Percentiles rank a stretch among this genome's conserved stretches.
These are phyloP conservation scores for Sclerotinia spermophila DNA, from an alignment of 2,329 filamentous ascomycete species.

Conservation along the genomic window DNA sequence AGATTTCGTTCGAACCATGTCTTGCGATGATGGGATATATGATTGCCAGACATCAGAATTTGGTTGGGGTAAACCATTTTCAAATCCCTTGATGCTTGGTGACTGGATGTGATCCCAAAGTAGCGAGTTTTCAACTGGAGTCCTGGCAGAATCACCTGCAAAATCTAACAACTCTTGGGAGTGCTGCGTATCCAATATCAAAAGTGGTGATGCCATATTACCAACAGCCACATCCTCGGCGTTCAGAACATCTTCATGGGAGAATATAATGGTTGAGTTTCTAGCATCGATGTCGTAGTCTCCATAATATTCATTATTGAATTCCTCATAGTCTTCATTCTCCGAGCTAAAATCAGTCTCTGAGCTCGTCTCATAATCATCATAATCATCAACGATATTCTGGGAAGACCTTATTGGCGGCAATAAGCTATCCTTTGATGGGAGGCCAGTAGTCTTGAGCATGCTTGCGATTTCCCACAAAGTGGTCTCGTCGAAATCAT, in stretches of 20 bases:
- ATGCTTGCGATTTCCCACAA: conserved; percentile 62
- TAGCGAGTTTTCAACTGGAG: conserved; percentile 15
- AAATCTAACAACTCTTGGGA: not conserved
- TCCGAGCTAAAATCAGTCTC: conserved; percentile 25
- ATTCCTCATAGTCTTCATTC: conserved; percentile 11
- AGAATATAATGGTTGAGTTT: conserved; percentile 12
- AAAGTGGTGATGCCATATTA: not conserved
- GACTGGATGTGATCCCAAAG: conserved; percentile 23
- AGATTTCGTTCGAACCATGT: conserved; percentile 23
- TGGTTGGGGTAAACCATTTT: conserved; percentile 29
- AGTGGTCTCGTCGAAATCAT: conserved; percentile 55
- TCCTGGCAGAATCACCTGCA: not conserved
- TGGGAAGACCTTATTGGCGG: conserved; percentile 29
- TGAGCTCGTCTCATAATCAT: conserved; percentile 15
- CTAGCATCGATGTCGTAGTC: not conserved
- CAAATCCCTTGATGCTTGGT: not conserved
- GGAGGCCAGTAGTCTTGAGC: conserved; percentile 50
- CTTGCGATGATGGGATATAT: conserved; percentile 24
- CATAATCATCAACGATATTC: conserved; percentile 28
- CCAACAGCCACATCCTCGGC: conserved; percentile 6
- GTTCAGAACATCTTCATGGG: not conserved
- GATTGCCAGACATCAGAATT: conserved; percentile 26
- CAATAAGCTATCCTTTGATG: conserved; percentile 50
- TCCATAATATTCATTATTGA: not conserved
- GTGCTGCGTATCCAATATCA: not conserved